A percentile compares a stretch with the other conserved stretches of the same genome.
Conservation (phyloP, 129 eudicot species). For the Chrysanthemum lavandulifolium region DNA sequence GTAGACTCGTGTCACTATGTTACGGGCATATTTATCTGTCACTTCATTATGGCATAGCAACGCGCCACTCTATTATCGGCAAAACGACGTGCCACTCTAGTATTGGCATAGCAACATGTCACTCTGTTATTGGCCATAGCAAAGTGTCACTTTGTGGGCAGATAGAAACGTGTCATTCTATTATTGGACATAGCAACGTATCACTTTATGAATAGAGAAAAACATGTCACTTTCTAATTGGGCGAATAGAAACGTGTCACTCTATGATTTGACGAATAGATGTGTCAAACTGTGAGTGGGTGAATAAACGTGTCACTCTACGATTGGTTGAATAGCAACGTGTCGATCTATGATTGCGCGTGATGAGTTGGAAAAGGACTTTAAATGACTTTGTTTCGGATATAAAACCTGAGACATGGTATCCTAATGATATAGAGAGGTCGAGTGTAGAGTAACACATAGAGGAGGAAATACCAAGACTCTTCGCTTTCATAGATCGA, state of each 20-base stretch:
- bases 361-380: too few species aligned
- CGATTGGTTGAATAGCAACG: too few species aligned
- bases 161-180: conserved; percentile 8
- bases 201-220: too few species aligned
- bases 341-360: too few species aligned
- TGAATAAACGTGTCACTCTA: too few species aligned
- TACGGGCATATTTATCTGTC: neutral
- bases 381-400: neutral
- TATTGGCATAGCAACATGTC: neutral
- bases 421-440: neutral
- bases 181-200: neutral
- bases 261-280: neutral
- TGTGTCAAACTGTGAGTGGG: too few species aligned
- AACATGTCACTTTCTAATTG: conserved; percentile 20
- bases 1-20: neutral
- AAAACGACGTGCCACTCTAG: neutral
- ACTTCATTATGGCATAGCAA: neutral
- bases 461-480: neutral
- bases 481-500: neutral
- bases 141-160: neutral
- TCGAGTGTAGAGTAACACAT: neutral
- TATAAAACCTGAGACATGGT: neutral
- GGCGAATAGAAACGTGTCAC: conserved; percentile 9
- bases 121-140: neutral
- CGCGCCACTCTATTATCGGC: neutral